Base-by-base conservation (phyloP, 352 stramenopile genomes). In the Globisporangium ultimum region DNA sequence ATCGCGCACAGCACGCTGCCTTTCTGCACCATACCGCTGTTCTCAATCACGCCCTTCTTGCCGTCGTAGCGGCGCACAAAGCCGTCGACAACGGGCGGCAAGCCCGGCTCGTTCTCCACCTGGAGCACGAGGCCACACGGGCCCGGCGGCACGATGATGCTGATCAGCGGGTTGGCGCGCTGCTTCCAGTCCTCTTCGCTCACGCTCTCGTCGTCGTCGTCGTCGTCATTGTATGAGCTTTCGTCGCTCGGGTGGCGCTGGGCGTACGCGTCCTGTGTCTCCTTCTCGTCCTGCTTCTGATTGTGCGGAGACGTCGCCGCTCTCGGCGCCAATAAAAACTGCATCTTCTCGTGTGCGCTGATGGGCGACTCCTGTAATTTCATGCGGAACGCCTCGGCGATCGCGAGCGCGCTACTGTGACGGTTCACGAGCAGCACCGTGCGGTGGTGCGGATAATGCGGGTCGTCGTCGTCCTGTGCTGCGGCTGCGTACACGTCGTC, bases 1-100 rank as follows among this genome's bases (percentile, higher is more conserved):
- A 94, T 90, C 36, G 80, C 77, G 42, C 77, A 88, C 41, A 94
- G 63, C 45, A 84, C 71, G 51, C 78, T 90, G 51, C 84, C 84
- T 55, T 74, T 78, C 28, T 66, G 60, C 18, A 94, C 74, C 40
- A 92, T 71, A 9, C 63, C 70, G 55, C 76, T 85, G 67, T 88
- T 88, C 67, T 94, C 84, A 56, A 94, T 91, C 12, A 80, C 78
- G 36, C 83, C 79, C 58, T 87, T 88, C 11, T 70, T 61, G 32
- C 82, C 81, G 62, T 90, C 73, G 58, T 78, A 76, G 57, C 80
- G 81, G 17, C 71, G 70, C 36, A 87, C 77, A 48, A 94, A 94
- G n/a, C 84, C 82, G 53, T 89, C 80, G 36, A 94, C 82, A 12
- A 77, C 72, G 3, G 84, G 81, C 9, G 77, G 62, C 51, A 63